Base-by-base conservation (phyloP, 768 basidiomycete species). In the Tulasnella sp. region DNA sequence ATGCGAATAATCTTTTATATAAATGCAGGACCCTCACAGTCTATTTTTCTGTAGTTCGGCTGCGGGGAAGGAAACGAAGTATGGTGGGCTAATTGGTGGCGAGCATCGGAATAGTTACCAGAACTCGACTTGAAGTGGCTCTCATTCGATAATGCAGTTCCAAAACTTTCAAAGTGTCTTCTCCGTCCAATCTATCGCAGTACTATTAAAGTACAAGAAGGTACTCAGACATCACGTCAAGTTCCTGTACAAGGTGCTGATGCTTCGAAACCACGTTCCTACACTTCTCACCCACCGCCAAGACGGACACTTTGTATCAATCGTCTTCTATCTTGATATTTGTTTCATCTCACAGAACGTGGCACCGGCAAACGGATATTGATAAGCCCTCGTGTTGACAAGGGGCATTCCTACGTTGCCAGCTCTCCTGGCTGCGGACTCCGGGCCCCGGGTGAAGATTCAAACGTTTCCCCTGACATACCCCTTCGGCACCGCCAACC, bases 41-140 rank as follows among this genome's bases (percentile, higher is more conserved):
- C 4, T n/a, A 24, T 54, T 48, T 79, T 82, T 24, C 83, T 31
- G 5, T 28, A 94, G 96, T 98, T 14, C 92, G 96, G 34, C 85
- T 96, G 78, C 88, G 96, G 60, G 96, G 96, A 0, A 88, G 96
- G 81, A 98, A 98, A 86, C 90, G 96, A 75, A 97, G 94, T 83
- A 98, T 98, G 96, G 92, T 95, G 31, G 96, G 96, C 41, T 96
- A 84, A 85, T 31, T 37, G 7, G 16, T 22, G 16, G 4, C 1
- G 24, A 60, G 58, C 0, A 16, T 20, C 16, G 16, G 18, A 16
- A 1, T 16, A 46, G 46, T 3, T 16, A 3, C 46, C 54, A 54
- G n/a, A 54, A 9, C n/a, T 7, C 22, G n/a, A n/a, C 54, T 54
- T n/a, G 54, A 24, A 54, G 54, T n/a, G 7, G n/a, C 54, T n/a